These are phyloP conservation scores for Parathielavia hyrcaniae DNA, from an alignment of 495 filamentous ascomycete species.

Conservation along the genomic window DNA sequence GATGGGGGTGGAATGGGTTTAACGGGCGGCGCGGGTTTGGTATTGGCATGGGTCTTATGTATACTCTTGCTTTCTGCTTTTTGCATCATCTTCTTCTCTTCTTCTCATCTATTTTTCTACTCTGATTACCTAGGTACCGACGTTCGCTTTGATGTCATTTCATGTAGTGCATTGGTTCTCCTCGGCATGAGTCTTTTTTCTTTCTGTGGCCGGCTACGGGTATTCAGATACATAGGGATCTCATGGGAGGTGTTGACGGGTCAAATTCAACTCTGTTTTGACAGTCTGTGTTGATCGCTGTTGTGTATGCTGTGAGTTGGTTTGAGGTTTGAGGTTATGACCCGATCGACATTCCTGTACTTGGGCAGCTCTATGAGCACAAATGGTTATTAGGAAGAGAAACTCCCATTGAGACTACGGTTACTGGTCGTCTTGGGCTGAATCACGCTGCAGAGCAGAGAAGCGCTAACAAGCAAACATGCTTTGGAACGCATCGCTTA, in stretches of 20 bases:
- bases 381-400: too few species aligned
- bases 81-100: not conserved
- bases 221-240: not conserved
- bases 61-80: not conserved
- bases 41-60: conserved; percentile 4
- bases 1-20: not conserved
- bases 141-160: not conserved
- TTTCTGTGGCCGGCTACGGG: not conserved
- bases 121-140: not conserved
- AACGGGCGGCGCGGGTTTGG: not conserved
- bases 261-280: not conserved
- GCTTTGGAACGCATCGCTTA: too few species aligned
- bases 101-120: not conserved
- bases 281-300: not conserved
- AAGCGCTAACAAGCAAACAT: too few species aligned
- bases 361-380: too few species aligned
- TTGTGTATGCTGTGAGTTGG: too few species aligned
- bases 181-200: not conserved
- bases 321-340: too few species aligned
- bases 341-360: too few species aligned
- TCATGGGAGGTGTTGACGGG: conserved; percentile 1
- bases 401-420: too few species aligned
- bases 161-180: conserved; percentile 4
- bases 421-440: too few species aligned
- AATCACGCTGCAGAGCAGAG: too few species aligned